Evolutionary conservation across 2,329 filamentous ascomycete species (phyloP).

Genomic region (Pseudogymnoascus sp.): DNA sequence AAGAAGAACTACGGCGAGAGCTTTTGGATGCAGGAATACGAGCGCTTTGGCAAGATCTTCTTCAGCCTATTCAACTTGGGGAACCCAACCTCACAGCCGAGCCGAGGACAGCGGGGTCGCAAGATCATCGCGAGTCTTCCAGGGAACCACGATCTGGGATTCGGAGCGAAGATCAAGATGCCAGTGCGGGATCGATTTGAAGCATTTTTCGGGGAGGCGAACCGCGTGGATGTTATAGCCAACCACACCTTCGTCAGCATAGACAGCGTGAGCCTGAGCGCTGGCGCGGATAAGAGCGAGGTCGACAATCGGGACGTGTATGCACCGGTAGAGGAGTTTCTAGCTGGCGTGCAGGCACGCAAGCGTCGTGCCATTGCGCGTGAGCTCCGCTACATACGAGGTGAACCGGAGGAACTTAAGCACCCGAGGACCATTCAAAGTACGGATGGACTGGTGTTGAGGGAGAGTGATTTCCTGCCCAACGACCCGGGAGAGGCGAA

Average conservation of each 20-base stretch:
- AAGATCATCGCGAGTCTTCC: constrained; percentile 80
- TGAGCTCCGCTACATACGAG: constrained; percentile 59
- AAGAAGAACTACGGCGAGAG: constrained; percentile 68
- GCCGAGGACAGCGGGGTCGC: constrained; percentile 52
- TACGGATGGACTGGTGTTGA: constrained; percentile 29
- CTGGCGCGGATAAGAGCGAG: constrained; percentile 42
- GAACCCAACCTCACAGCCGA: constrained; percentile 42
- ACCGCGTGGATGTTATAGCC: constrained; percentile 80
- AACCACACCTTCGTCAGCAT: constrained; percentile 95
- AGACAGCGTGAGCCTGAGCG: constrained; percentile 81
- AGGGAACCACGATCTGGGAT: constrained; percentile 92
- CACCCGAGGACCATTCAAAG: constrained; percentile 56
- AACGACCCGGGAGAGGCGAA: constrained; percentile 37
- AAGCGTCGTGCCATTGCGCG: constrained; percentile 63
- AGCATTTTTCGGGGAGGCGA: constrained; percentile 84
- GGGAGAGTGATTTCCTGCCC: constrained; percentile 32
- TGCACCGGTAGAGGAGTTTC: constrained; percentile 66
- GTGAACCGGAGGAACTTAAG: constrained; percentile 42
- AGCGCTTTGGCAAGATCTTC: constrained; percentile 80
- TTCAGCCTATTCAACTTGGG: constrained; percentile 58
- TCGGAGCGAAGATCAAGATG: constrained; percentile 75
- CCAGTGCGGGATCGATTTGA: constrained; percentile 76
- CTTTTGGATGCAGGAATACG: constrained; percentile 83
- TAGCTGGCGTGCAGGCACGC: constrained; percentile 55
- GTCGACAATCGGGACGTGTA: constrained; percentile 57